Conservation (phyloP, 2,329 filamentous ascomycete species). For the Colletotrichum sp. region DNA sequence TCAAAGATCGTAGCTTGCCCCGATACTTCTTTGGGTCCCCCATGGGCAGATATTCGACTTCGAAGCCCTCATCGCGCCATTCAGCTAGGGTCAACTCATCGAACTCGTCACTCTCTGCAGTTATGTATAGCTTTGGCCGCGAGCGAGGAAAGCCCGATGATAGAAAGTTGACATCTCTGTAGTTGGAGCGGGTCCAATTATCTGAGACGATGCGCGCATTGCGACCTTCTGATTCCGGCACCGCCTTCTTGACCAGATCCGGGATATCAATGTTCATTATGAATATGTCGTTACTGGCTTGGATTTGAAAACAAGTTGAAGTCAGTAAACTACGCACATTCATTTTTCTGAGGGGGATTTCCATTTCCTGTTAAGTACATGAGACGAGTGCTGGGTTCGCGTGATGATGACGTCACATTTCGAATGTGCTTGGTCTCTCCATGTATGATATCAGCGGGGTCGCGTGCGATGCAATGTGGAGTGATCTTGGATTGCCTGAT, state of each 20-base stretch:
- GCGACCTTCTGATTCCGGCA: slow-evolving; percentile 34
- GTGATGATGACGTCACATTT: slow-evolving; percentile 2
- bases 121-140: slow-evolving; percentile 46
- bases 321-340: not conserved
- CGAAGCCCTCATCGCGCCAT: slow-evolving; percentile 48
- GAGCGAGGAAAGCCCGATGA: slow-evolving; percentile 42
- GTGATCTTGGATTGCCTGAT: not conserved
- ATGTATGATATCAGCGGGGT: slow-evolving; percentile 2
- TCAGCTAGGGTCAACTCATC: slow-evolving; percentile 39
- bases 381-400: not conserved
- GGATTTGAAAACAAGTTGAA: no score
- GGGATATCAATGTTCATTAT: slow-evolving; percentile 31
- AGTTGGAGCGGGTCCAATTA: slow-evolving; percentile 35
- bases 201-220: slow-evolving; percentile 34
- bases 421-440: not conserved
- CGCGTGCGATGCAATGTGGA: not conserved
- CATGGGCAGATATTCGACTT: slow-evolving; percentile 47
- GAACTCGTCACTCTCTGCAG: slow-evolving; percentile 46
- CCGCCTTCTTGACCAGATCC: slow-evolving; percentile 32
- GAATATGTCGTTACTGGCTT: not conserved
- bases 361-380: not conserved
- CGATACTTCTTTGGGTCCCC: slow-evolving; percentile 38
- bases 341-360: no score
- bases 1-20: slow-evolving; percentile 36
- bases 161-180: slow-evolving; percentile 46